phyloP scores from a whole-genome alignment of 1,139 yeast genomes.

The Pichia sp. region DNA sequence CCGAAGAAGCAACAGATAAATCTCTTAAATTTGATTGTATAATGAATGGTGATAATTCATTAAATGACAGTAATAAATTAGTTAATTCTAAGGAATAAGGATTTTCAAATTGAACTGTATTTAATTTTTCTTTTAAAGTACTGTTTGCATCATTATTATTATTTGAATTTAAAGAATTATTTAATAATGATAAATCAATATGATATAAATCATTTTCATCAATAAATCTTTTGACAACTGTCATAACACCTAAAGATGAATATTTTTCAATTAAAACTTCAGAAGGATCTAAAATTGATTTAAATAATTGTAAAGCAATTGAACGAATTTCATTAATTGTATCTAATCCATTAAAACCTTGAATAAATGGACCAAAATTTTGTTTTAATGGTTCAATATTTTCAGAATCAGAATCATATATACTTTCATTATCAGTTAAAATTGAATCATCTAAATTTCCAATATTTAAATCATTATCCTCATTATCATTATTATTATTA shows the following conservation, averaged over 20 bases:
- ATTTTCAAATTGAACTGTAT: background rate
- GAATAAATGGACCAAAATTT: constrained; percentile 39
- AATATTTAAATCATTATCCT: constrained; percentile 5
- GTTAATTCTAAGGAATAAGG: constrained; percentile 14
- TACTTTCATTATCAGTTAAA: constrained; percentile 9
- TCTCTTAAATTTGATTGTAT: constrained; percentile 9
- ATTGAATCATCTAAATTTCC: too few relatives aligned
- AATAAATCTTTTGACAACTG: constrained; percentile 28
- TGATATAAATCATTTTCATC: constrained; percentile 21
- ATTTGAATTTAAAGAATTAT: background rate
- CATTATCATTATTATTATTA: constrained; percentile 14
- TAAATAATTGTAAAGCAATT: constrained; percentile 41
- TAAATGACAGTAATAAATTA: constrained; percentile 14
- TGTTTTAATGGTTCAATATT: constrained; percentile 39
- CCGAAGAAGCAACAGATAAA: constrained; percentile 9
- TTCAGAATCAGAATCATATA: constrained; percentile 23
- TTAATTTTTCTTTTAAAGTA: background rate
- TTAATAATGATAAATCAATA: constrained; percentile 16
- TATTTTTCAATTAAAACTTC: constrained; percentile 53
- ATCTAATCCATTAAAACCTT: constrained; percentile 41
- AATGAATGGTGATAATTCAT: constrained; percentile 11
- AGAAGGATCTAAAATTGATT: constrained; percentile 43
- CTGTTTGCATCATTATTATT: too few relatives aligned
- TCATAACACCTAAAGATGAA: constrained; percentile 33
- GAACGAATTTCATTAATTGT: constrained; percentile 41